Conservation (phyloP, 495 filamentous ascomycete species). For the Delitschia confertaspora region DNA sequence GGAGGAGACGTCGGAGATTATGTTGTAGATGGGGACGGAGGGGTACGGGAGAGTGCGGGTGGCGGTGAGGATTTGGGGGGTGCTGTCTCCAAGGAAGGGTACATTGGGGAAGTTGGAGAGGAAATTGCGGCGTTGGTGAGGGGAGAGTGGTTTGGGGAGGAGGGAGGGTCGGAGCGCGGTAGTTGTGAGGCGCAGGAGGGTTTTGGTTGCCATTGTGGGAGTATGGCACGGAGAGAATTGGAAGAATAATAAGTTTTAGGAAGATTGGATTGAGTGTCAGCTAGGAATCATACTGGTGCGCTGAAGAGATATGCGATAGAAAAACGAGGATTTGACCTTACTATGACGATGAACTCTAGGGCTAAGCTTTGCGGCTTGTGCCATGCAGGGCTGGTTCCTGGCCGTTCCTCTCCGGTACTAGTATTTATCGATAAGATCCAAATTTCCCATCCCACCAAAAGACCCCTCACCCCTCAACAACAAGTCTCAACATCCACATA, state of each 20-base stretch:
- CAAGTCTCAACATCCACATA: background rate
- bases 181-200: conserved; percentile 36
- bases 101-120: conserved; percentile 25
- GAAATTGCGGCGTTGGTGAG: conserved; percentile 27
- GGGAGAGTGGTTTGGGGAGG: conserved; percentile 17
- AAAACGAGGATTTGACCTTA: too few species aligned
- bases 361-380: conserved; percentile 7
- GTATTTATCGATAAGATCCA: conserved; percentile 8
- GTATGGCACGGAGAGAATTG: background rate
- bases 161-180: conserved; percentile 18
- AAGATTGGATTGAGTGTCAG: background rate
- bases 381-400: background rate
- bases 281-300: conserved; percentile 3
- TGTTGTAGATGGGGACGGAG: conserved; percentile 56
- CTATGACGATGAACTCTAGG: too few species aligned
- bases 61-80: conserved; percentile 55
- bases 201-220: conserved; percentile 14
- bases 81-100: conserved; percentile 18
- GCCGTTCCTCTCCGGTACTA: conserved; percentile 1
- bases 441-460: background rate
- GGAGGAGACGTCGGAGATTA: conserved; percentile 74
- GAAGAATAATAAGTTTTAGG: background rate
- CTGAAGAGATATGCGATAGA: background rate
- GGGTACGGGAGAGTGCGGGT: conserved; percentile 74
- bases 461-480: background rate